Conservation (phyloP, 1,284 basidiomycete genomes). For the Pterulicium gracile region DNA sequence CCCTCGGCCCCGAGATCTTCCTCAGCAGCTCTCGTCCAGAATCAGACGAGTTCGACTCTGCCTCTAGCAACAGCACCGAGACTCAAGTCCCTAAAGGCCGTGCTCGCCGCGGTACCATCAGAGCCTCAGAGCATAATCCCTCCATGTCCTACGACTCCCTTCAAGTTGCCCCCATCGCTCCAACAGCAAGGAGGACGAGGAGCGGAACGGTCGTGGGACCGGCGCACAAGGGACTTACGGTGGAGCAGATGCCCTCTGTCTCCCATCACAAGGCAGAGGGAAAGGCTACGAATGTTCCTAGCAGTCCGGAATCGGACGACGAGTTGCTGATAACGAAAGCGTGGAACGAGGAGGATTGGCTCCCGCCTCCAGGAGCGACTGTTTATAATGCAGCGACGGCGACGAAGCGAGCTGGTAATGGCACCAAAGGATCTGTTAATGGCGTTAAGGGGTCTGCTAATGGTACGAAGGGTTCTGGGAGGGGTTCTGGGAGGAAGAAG, state of each 20-base stretch:
- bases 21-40: no score
- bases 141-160: background rate
- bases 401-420: no score
- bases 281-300: background rate
- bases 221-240: background rate
- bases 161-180: background rate
- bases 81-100: constrained; percentile 1
- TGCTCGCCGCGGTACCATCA: background rate
- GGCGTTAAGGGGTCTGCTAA: no score
- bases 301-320: background rate
- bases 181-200: background rate
- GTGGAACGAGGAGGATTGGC: background rate
- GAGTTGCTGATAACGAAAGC: background rate
- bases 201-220: background rate
- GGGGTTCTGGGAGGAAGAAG: no score
- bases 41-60: no score
- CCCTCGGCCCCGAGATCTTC: no score
- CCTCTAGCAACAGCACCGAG: no score
- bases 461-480: no score
- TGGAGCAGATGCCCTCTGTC: background rate
- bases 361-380: no score
- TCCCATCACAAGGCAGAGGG: background rate
- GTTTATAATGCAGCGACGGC: no score
- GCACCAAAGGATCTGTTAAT: no score
- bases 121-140: background rate